phyloP scores from a whole-genome alignment of 2,329 filamentous ascomycete genomes.

The Neocucurbitaria cava region DNA sequence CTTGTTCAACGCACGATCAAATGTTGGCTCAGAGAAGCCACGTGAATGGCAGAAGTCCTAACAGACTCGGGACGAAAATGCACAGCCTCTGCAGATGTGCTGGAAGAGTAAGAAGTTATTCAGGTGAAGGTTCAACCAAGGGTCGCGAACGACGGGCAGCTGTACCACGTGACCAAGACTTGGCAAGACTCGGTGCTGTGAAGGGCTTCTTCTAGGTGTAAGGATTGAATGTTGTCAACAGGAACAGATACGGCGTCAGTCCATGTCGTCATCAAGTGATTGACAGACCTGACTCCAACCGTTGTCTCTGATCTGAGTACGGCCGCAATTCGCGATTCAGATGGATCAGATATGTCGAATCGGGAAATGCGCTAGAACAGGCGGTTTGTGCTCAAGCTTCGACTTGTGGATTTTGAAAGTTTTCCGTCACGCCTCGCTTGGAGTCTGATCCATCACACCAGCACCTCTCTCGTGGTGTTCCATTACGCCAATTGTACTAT shows the following conservation, averaged over 20 bases:
- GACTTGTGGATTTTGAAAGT: slow-evolving; percentile 21
- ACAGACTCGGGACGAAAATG: not conserved
- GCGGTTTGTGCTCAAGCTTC: slow-evolving; percentile 25
- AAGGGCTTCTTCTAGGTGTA: too few relatives aligned
- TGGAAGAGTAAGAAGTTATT: not conserved
- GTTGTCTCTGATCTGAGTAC: too few relatives aligned
- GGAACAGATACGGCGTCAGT: too few relatives aligned
- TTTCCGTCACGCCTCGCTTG: slow-evolving; percentile 23
- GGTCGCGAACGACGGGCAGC: not conserved
- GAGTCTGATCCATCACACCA: slow-evolving; percentile 25
- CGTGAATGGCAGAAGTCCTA: not conserved
- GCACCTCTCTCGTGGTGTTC: slow-evolving; percentile 8
- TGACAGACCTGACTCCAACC: too few relatives aligned
- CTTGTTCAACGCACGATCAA: too few relatives aligned
- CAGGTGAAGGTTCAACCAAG: not conserved
- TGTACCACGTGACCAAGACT: not conserved
- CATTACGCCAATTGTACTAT: slow-evolving; percentile 35
- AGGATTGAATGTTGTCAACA: too few relatives aligned
- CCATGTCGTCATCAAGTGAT: too few relatives aligned
- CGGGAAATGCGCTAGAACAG: slow-evolving; percentile 16
- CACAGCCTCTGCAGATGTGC: not conserved
- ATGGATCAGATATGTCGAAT: slow-evolving; percentile 14
- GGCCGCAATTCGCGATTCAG: not conserved
- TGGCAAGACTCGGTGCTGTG: too few relatives aligned
- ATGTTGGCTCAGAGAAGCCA: not conserved